These are phyloP conservation scores for Suillus placidus DNA, from an alignment of 768 basidiomycete genomes.

Conservation along the genomic window DNA sequence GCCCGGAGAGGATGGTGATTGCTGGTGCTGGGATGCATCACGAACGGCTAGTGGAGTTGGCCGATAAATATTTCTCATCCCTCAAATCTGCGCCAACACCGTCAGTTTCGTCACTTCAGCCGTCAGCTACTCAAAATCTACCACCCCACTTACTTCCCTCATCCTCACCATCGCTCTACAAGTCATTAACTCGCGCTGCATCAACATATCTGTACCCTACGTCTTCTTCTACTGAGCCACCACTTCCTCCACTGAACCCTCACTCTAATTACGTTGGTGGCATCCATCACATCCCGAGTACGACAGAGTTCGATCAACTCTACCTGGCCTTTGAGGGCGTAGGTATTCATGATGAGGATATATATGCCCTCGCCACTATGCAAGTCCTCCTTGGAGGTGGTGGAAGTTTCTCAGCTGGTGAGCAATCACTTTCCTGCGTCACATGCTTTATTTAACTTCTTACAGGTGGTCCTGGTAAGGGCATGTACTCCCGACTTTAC, in stretches of 20 bases:
- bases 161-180: conserved; percentile 56
- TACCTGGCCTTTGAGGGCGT: conserved; percentile 93
- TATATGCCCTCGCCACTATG: conserved; percentile 91
- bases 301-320: conserved; percentile 85
- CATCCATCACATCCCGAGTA: conserved; percentile 64
- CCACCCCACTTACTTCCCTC: conserved; percentile 63
- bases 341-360: conserved; percentile 87
- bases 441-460: conserved; percentile 12
- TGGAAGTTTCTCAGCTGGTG: conserved; percentile 92
- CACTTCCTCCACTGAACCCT: conserved; percentile 19
- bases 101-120: conserved; percentile 26
- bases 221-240: conserved; percentile 19
- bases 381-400: conserved; percentile 96
- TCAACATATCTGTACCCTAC: conserved; percentile 66
- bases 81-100: conserved; percentile 44
- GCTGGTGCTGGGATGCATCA: conserved; percentile 94
- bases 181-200: conserved; percentile 75
- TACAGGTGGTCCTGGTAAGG: conserved; percentile 92
- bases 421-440: conserved; percentile 16
- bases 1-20: conserved; percentile 93
- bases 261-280: conserved; percentile 83
- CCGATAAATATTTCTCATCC: conserved; percentile 81
- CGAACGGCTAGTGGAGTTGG: conserved; percentile 82
- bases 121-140: conserved; percentile 37
- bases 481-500: conserved; percentile 98